Percentiles rank a stretch among this genome's conserved stretches.
Conservation (phyloP, 495 filamentous ascomycete species). For the Hypomontagnella submonticulosa region DNA sequence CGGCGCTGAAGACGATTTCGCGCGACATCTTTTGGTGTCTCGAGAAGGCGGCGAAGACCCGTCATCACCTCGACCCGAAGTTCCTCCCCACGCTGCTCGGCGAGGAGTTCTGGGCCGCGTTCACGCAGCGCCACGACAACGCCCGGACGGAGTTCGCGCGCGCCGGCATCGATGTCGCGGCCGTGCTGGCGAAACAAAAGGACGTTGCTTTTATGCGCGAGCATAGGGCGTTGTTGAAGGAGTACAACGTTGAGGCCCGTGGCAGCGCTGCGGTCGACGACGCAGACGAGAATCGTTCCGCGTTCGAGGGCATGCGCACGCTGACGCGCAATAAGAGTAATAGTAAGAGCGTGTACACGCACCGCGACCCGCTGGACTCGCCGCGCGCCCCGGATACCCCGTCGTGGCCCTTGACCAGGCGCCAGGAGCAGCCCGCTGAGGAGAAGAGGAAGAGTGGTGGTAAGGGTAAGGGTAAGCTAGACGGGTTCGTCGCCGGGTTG, state of each 20-base stretch:
- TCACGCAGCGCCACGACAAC: constrained; percentile 11
- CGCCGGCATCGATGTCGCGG: constrained; percentile 43
- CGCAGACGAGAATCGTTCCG: neutral
- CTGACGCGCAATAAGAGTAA: neutral
- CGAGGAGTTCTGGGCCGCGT: constrained; percentile 44
- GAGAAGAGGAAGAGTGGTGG: neutral
- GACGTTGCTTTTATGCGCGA: constrained; percentile 15
- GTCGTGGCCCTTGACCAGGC: no score
- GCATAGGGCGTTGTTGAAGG: constrained; percentile 37
- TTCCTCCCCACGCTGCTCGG: constrained; percentile 38
- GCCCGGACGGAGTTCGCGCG: constrained; percentile 38
- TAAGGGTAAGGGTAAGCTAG: no score
- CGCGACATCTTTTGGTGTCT: constrained; percentile 43
- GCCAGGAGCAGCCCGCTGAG: no score
- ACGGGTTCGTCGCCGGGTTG: neutral
- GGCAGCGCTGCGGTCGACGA: neutral
- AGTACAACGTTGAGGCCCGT: constrained; percentile 14
- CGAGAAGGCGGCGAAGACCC: constrained; percentile 16
- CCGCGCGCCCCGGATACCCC: no score
- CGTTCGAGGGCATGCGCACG: constrained; percentile 33
- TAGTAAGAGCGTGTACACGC: neutral
- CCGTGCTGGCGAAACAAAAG: constrained; percentile 28
- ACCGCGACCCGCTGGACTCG: neutral
- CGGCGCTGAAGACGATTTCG: constrained; percentile 24
- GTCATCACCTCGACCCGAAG: constrained; percentile 2